A percentile compares a stretch with the other conserved stretches of the same genome.
phyloP scores from a whole-genome alignment of 139 green algal genomes.

The Tetraselmis chui region DNA sequence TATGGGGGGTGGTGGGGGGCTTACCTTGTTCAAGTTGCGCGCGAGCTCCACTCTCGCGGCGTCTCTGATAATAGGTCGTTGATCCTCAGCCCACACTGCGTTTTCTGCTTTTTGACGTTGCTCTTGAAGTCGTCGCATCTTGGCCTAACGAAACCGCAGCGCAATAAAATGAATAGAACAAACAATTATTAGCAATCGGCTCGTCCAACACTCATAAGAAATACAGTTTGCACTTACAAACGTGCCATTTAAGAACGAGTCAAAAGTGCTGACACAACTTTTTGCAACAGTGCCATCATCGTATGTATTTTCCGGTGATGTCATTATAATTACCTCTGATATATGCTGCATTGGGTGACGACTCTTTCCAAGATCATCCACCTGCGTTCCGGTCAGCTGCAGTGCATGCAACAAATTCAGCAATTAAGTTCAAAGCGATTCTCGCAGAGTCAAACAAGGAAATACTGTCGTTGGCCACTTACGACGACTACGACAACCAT shows the following conservation, averaged over 20 bases:
- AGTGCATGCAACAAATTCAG: neutral
- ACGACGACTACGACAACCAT: neutral
- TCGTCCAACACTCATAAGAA: too few relatives aligned
- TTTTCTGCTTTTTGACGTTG: neutral
- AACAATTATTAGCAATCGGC: too few relatives aligned
- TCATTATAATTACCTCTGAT: neutral
- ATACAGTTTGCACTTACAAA: neutral
- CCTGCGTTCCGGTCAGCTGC: neutral
- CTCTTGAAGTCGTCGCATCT: neutral
- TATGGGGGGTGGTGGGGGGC: too few relatives aligned
- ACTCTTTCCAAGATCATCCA: neutral
- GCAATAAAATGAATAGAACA: neutral
- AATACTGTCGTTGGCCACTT: too few relatives aligned
- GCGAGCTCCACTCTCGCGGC: neutral
- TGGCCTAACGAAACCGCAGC: neutral
- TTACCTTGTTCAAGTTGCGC: neutral
- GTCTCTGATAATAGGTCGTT: neutral
- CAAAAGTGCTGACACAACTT: too few relatives aligned
- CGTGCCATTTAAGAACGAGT: neutral
- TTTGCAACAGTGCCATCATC: too few relatives aligned
- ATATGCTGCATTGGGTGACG: neutral
- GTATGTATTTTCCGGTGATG: too few relatives aligned
- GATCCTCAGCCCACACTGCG: neutral
- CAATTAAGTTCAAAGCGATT: too few relatives aligned
- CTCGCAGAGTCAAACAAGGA: too few relatives aligned